Evolutionary conservation across 352 stramenopile species (phyloP).

Genomic region (Globisporangium rhizosaccharum): DNA sequence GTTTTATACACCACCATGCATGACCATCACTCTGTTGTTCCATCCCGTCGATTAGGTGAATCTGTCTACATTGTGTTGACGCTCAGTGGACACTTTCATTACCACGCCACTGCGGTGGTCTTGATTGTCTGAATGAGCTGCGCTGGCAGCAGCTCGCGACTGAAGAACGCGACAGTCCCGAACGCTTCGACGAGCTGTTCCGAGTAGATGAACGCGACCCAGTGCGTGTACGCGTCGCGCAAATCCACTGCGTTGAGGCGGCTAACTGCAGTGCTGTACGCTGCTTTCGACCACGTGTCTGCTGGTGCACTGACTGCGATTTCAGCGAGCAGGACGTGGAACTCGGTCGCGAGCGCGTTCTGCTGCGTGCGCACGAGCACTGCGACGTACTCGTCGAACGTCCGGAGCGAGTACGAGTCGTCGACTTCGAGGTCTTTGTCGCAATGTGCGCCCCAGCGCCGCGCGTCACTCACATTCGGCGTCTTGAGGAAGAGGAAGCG

Average conservation of each 20-base stretch:
- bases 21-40: neutral
- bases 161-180: conserved; percentile 38
- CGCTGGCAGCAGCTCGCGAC: conserved; percentile 31
- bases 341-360: conserved; percentile 13
- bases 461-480: conserved; percentile 17
- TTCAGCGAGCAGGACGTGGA: conserved; percentile 15
- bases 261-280: conserved; percentile 7
- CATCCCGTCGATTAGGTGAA: no score
- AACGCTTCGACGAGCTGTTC: conserved; percentile 40
- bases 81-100: neutral
- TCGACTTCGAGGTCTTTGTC: conserved; percentile 17
- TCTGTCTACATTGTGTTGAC: neutral
- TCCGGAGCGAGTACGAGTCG: conserved; percentile 20
- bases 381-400: conserved; percentile 25
- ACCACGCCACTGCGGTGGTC: conserved; percentile 34
- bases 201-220: conserved; percentile 34
- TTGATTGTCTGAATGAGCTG: conserved; percentile 49
- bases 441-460: conserved; percentile 13
- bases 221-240: conserved; percentile 26
- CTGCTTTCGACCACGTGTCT: neutral
- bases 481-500: conserved; percentile 25
- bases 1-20: neutral
- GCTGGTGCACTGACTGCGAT: conserved; percentile 9
- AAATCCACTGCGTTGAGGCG: conserved; percentile 8
- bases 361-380: conserved; percentile 11